Conservation (phyloP, 1,284 basidiomycete species). For the Trametes sp. region DNA sequence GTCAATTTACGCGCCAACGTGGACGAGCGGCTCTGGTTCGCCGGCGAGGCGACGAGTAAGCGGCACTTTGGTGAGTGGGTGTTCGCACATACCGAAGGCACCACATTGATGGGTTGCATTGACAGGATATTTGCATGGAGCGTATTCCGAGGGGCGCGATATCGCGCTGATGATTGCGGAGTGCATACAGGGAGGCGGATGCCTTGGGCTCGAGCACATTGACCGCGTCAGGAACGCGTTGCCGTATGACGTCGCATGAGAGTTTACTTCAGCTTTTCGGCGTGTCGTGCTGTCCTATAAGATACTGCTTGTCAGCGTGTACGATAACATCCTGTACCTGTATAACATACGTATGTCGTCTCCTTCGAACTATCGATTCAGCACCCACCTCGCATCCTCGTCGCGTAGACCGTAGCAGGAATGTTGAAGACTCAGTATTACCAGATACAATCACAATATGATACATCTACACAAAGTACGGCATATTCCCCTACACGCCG, state of each 20-base stretch:
- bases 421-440: not conserved
- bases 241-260: slow-evolving; percentile 34
- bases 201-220: slow-evolving; percentile 37
- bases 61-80: slow-evolving; percentile 59
- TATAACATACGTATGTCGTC: no score
- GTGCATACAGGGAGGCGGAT: slow-evolving; percentile 36
- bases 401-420: no score
- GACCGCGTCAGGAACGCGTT: slow-evolving; percentile 39
- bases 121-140: slow-evolving; percentile 47
- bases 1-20: slow-evolving; percentile 66
- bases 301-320: not conserved
- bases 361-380: no score
- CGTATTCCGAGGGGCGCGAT: slow-evolving; percentile 44
- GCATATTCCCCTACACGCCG: slow-evolving; percentile 57
- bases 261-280: not conserved
- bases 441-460: slow-evolving; percentile 13
- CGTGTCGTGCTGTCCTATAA: not conserved
- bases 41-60: slow-evolving; percentile 67
- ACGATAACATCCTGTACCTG: not conserved
- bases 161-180: slow-evolving; percentile 37
- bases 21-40: slow-evolving; percentile 61
- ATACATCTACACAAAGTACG: slow-evolving; percentile 64
- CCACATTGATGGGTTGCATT: not conserved
- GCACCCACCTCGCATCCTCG: no score
- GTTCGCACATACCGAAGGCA: not conserved